A percentile compares a stretch with the other conserved stretches of the same genome.
Conservation (phyloP, 2,329 filamentous ascomycete genomes). For the Pseudonectria foliicola region DNA sequence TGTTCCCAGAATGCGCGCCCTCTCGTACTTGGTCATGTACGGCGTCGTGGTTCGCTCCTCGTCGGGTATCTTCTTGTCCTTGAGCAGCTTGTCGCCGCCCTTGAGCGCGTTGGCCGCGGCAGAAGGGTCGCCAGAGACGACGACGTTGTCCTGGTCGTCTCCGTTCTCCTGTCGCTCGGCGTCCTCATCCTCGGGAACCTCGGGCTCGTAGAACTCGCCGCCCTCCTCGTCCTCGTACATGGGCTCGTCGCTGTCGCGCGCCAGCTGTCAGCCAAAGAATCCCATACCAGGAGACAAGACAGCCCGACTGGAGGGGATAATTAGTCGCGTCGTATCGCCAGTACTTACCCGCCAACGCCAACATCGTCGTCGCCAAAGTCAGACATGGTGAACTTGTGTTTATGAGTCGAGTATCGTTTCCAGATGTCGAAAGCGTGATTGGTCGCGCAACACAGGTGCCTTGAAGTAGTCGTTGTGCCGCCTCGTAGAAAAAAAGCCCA, state of each 20-base stretch:
- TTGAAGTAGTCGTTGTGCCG: slow-evolving; percentile 13
- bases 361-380: slow-evolving; percentile 64
- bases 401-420: not conserved
- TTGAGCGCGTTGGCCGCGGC: slow-evolving; percentile 50
- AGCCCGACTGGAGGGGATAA: too few species aligned
- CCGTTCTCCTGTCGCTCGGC: slow-evolving; percentile 45
- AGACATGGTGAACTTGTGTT: slow-evolving; percentile 49
- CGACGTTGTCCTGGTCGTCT: slow-evolving; percentile 52
- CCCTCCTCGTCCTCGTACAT: slow-evolving; percentile 65
- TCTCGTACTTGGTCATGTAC: slow-evolving; percentile 99
- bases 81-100: slow-evolving; percentile 48
- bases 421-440: too few species aligned
- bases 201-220: slow-evolving; percentile 48
- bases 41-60: slow-evolving; percentile 87
- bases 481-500: slow-evolving; percentile 25
- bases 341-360: slow-evolving; percentile 49
- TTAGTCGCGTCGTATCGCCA: not conserved
- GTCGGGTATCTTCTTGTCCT: slow-evolving; percentile 84
- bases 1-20: slow-evolving; percentile 86
- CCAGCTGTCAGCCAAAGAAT: slow-evolving; percentile 10
- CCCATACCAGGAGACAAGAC: too few species aligned
- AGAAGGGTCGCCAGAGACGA: slow-evolving; percentile 55
- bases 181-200: slow-evolving; percentile 47
- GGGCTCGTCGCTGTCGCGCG: slow-evolving; percentile 55
- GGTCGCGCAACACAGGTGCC: slow-evolving; percentile 1